Evolutionary conservation across 2,329 filamentous ascomycete genomes (phyloP), one percentile per base, ranked within the genome.

Genomic region (Gaeumannomyces sp.): DNA sequence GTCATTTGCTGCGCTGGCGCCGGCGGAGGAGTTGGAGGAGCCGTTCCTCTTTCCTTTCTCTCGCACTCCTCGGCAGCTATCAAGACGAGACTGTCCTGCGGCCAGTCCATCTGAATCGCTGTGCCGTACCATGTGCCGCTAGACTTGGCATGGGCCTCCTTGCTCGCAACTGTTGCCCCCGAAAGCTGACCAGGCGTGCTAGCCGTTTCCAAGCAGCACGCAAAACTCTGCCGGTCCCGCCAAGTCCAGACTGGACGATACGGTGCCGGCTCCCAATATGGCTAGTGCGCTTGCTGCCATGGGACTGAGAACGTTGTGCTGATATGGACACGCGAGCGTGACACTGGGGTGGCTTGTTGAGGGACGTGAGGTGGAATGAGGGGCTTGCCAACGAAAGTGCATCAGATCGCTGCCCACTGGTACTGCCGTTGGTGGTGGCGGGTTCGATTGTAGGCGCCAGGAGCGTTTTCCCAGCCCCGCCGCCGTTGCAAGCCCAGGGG

Each of bases 81-180:
- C 64, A 62, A 66, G 50, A 63, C 57, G 62, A 62, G 60, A 63
- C 65, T 64, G 35, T 10, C 22, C 45, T 53, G 45, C 45, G 19
- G 45, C 45, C 45, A 53, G 53, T 59, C 57, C 60, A 61, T 65
- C 60, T 65, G 60, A 65, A 65, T 53, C 29, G 59, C 38, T 16
- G 33, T 60, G 57, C 19, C 11, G 27, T 50, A 28, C 31, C 58
- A 59, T 22, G 25, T 59, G 50, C 59, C 61, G 53, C 38, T 53
- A 28, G 58, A 45, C 64, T n/a, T 64, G 64, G 22, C 60, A 62
- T 27, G 60, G 45, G 58, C 33, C 45, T n/a, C 59, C 60, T 22
- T 66, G 61, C 59, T 66, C 65, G 63, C 63, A 60, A 63, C 45
- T 31, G 35, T 63, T 61, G 60, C 65, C 65, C 25, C 59, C 62